These are phyloP conservation scores for Candida glaebosa DNA, from an alignment of 805 yeast genomes.

Conservation along the genomic window DNA sequence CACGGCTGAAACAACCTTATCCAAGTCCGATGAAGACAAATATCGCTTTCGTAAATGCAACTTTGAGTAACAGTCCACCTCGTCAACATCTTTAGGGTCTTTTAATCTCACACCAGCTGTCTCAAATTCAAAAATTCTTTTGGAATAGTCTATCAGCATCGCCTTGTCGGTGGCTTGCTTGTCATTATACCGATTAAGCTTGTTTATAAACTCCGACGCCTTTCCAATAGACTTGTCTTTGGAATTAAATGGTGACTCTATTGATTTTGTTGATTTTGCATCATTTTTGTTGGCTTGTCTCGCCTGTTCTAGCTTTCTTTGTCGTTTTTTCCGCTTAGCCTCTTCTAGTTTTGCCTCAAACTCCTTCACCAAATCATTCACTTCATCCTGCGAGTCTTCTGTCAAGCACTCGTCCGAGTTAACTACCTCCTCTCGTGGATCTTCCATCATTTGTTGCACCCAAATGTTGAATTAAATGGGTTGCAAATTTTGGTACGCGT, in stretches of 20 bases:
- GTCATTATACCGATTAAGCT: slow-evolving; percentile 14
- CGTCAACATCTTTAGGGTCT: slow-evolving; percentile 11
- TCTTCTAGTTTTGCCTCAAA: slow-evolving; percentile 18
- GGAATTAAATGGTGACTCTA: not conserved
- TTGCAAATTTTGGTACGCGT: not conserved
- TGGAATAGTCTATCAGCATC: slow-evolving; percentile 17
- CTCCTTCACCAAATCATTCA: slow-evolving; percentile 36
- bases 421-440: slow-evolving; percentile 26
- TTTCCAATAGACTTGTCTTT: not conserved
- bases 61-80: slow-evolving; percentile 18
- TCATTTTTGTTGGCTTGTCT: not conserved
- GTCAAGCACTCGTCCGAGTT: slow-evolving; percentile 31
- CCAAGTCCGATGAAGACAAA: slow-evolving; percentile 33
- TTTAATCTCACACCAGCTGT: slow-evolving; percentile 8
- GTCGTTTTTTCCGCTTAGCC: slow-evolving; percentile 6
- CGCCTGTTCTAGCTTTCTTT: not conserved
- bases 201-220: slow-evolving; percentile 16
- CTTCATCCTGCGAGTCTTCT: slow-evolving; percentile 36
- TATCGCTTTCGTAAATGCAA: slow-evolving; percentile 40
- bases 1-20: slow-evolving; percentile 26
- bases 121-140: slow-evolving; percentile 24
- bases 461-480: too few relatives aligned
- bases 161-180: slow-evolving; percentile 3
- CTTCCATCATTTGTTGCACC: slow-evolving; percentile 17
- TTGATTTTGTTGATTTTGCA: not conserved